Conservation (phyloP, 257 asterid species). For the Voacanga thouarsii region DNA sequence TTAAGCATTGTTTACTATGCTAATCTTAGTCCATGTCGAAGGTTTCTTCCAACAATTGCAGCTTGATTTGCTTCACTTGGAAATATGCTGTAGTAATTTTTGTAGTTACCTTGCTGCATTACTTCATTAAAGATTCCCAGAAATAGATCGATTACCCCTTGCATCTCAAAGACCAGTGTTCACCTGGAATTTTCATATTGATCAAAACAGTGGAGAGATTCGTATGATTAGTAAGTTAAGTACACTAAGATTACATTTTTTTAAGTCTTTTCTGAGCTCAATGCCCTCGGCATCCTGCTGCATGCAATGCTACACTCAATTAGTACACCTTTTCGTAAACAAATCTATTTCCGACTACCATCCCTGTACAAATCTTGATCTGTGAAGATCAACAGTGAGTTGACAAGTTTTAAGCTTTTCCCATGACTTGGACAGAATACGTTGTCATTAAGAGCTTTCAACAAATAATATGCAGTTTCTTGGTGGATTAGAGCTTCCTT, state of each 20-base stretch:
- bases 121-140: not conserved
- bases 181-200: not conserved
- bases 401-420: not conserved
- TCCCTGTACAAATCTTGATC: conserved; percentile 13
- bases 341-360: too few relatives aligned
- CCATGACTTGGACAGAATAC: not conserved
- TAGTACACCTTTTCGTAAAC: not conserved
- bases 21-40: not conserved
- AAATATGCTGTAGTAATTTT: not conserved
- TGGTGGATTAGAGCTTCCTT: not conserved
- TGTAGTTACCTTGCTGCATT: not conserved
- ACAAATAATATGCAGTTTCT: too few relatives aligned
- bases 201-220: not conserved
- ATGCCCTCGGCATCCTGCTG: not conserved
- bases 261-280: not conserved
- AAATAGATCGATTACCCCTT: not conserved
- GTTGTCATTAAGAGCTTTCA: not conserved
- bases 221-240: not conserved
- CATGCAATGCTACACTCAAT: not conserved
- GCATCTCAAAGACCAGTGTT: not conserved
- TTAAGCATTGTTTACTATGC: not conserved
- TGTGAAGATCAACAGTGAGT: not conserved
- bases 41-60: not conserved
- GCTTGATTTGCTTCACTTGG: not conserved
- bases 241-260: not conserved